These are phyloP conservation scores for Naumovozyma baii DNA, from an alignment of 805 yeast species.

Conservation along the genomic window DNA sequence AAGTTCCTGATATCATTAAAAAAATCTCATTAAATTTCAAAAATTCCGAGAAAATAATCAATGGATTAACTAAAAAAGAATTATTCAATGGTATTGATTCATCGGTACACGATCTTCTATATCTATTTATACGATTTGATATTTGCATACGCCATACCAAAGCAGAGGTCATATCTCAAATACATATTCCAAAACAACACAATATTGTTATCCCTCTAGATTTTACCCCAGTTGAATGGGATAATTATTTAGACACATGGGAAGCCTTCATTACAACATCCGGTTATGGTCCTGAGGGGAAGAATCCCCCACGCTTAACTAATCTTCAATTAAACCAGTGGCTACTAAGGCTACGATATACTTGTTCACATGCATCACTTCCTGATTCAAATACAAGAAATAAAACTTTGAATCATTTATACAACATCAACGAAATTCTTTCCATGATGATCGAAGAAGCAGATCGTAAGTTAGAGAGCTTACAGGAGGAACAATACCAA, in stretches of 20 bases:
- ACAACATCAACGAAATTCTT: conserved; percentile 54
- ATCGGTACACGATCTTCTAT: conserved; percentile 35
- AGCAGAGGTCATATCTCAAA: conserved; percentile 67
- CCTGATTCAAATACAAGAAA: conserved; percentile 11
- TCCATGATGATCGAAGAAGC: conserved; percentile 53
- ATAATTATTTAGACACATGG: conserved; percentile 60
- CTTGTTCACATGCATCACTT: conserved; percentile 69
- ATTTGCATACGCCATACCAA: conserved; percentile 66
- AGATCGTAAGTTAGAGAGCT: conserved; percentile 36
- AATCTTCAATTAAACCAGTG: conserved; percentile 53
- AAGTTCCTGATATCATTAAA: conserved; percentile 15
- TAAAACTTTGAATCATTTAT: conserved; percentile 7
- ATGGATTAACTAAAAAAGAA: background rate
- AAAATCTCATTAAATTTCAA: conserved; percentile 6
- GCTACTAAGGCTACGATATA: conserved; percentile 60
- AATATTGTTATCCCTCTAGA: conserved; percentile 62
- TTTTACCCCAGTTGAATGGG: conserved; percentile 76
- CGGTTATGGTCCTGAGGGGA: conserved; percentile 39
- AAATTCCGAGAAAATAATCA: background rate
- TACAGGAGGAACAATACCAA: conserved; percentile 41
- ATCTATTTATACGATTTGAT: conserved; percentile 46
- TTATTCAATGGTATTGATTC: conserved; percentile 17
- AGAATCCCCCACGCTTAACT: conserved; percentile 45
- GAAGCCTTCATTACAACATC: conserved; percentile 50
- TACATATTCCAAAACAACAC: conserved; percentile 68